Evolutionary conservation across 805 yeast species (phyloP), one percentile per base, ranked within the genome.

Genomic region (Candida dajiaensis): DNA sequence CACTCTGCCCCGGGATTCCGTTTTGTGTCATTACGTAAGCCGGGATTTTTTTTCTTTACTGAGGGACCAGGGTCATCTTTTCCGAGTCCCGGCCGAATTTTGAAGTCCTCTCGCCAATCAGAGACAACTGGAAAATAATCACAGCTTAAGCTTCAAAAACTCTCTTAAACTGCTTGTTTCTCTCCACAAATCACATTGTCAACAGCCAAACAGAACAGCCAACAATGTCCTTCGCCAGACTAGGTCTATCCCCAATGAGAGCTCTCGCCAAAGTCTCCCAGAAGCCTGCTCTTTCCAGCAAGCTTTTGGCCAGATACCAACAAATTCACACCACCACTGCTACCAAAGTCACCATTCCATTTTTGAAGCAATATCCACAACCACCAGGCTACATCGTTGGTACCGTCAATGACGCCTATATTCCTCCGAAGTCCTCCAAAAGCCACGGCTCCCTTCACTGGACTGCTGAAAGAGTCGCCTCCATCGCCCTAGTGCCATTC

Each of bases 331-430:
- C 61, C n/a, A 55, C 66, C 7, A 49, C 64, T n/a, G 53, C 58
- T 18, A 58, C 50, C 51, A 67, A 61, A 56, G 58, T 71, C 45
- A 71, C 71, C 22, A 71, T 72, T 44, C 66, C 75, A 64, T 69
- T 77, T 66, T 55, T 79, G 68, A 81, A 80, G 54, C 71, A 76
- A 41, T 78, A 80, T 49, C 83, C 83, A 48, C 95, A 87, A 68
- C 92, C 95, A 31, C 87, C 97, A 39, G 98, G 97, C 35, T 75
- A 85, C 64, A 83, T 92, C 47, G 83, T 83, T 41, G 98, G 97
- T n/a, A 81, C 90, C 7, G 96, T 90, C 42, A 94, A 92, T 66
- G 98, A 94, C 51, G 89, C 98, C 15, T 85, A 75, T 58, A 68
- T 71, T 29, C 70, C 79, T 15, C 97, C 97, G 36, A 66, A 72